These are phyloP conservation scores for Solanum sitiens DNA, from an alignment of 257 asterid genomes.

Conservation along the genomic window DNA sequence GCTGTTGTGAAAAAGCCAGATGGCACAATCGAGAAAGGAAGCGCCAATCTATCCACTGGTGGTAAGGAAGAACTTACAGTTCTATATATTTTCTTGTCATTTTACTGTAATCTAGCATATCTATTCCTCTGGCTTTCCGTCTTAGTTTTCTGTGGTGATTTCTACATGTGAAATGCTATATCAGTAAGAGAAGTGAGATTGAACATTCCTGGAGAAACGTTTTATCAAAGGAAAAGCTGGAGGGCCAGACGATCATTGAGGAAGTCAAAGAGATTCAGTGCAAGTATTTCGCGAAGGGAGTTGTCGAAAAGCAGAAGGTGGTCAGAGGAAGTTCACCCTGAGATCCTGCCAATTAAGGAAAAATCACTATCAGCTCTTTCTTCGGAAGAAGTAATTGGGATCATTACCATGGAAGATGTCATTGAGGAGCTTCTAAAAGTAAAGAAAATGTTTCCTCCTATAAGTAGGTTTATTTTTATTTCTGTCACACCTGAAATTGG, in stretches of 20 bases:
- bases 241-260: slow-evolving; percentile 9
- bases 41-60: neutral
- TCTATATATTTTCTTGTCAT: neutral
- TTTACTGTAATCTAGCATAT: neutral
- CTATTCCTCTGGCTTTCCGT: neutral
- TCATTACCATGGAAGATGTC: slow-evolving; percentile 36
- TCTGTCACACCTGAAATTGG: neutral
- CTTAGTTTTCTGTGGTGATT: neutral
- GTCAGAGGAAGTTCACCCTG: slow-evolving; percentile 31
- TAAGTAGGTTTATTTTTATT: too few species aligned
- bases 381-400: slow-evolving; percentile 15
- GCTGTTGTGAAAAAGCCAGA: slow-evolving; percentile 34
- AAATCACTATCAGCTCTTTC: slow-evolving; percentile 8
- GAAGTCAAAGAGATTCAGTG: slow-evolving; percentile 5
- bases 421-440: slow-evolving; percentile 19
- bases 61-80: neutral
- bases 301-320: slow-evolving; percentile 21
- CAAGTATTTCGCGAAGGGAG: slow-evolving; percentile 3
- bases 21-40: neutral
- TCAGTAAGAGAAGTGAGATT: slow-evolving; percentile 18
- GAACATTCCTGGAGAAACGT: slow-evolving; percentile 3
- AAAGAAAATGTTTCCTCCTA: neutral
- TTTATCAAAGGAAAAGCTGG: slow-evolving; percentile 1
- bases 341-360: slow-evolving; percentile 9
- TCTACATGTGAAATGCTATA: neutral